A percentile compares a stretch with the other conserved stretches of the same genome.
These are phyloP conservation scores for Pezizomycotina sp. DNA, from an alignment of 2,329 filamentous ascomycete species.

Conservation along the genomic window DNA sequence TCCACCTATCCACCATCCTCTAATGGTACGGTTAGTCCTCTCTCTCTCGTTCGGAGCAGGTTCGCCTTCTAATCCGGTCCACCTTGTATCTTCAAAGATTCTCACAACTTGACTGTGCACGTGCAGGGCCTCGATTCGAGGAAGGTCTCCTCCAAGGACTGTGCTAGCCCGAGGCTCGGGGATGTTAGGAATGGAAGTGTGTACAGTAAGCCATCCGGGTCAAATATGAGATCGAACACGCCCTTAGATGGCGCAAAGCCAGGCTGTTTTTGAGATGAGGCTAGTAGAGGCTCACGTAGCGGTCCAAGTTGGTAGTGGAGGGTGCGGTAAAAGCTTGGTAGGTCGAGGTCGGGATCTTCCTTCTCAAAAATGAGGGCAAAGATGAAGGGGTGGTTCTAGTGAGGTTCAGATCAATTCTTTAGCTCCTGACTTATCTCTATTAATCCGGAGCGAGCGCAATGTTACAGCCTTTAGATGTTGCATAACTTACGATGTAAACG, in stretches of 20 bases:
- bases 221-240: conserved; percentile 47
- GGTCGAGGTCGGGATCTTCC: conserved; percentile 42
- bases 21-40: conserved; percentile 47
- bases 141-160: conserved; percentile 20
- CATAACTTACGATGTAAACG: conserved; percentile 23
- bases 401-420: conserved; percentile 2
- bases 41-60: conserved; percentile 35
- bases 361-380: conserved; percentile 57
- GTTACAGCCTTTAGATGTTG: no score
- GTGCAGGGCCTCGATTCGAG: conserved; percentile 44
- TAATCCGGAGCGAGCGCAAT: no score
- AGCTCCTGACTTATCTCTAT: no score
- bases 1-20: conserved; percentile 57
- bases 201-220: conserved; percentile 40
- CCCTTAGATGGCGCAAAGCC: conserved; percentile 35
- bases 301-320: conserved; percentile 45
- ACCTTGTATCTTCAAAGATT: conserved; percentile 34
- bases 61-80: conserved; percentile 11
- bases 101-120: conserved; percentile 49
- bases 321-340: conserved; percentile 41
- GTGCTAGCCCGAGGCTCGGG: conserved; percentile 33
- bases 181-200: conserved; percentile 51
- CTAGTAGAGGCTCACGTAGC: conserved; percentile 40
- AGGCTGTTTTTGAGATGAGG: conserved; percentile 33
- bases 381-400: conserved; percentile 44